Conservation (phyloP, 768 basidiomycete genomes). For the Russula earlei region DNA sequence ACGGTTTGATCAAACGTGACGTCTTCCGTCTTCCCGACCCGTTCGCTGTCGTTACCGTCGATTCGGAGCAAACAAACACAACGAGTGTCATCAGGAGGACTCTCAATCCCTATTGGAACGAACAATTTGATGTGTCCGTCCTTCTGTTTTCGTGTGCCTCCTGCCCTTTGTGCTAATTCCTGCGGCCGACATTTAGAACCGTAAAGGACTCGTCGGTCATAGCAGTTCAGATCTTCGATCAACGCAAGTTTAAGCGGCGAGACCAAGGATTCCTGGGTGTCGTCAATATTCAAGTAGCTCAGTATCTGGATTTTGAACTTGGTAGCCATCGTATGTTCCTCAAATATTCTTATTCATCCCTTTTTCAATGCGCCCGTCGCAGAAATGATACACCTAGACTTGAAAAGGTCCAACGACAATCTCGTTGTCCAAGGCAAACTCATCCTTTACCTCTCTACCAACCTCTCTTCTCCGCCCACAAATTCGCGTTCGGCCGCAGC, state of each 20-base stretch:
- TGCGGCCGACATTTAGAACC: slow-evolving; percentile 40
- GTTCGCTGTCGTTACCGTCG: slow-evolving; percentile 96
- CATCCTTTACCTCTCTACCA: slow-evolving; percentile 92
- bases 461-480: slow-evolving; percentile 72
- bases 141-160: neutral
- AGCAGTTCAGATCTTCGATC: slow-evolving; percentile 97
- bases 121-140: slow-evolving; percentile 92
- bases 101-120: slow-evolving; percentile 93
- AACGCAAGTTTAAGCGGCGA: slow-evolving; percentile 96
- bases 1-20: slow-evolving; percentile 88
- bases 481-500: slow-evolving; percentile 71
- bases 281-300: slow-evolving; percentile 87
- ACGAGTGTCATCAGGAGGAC: slow-evolving; percentile 97
- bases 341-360: neutral
- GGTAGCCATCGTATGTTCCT: slow-evolving; percentile 79
- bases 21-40: slow-evolving; percentile 96
- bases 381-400: slow-evolving; percentile 92
- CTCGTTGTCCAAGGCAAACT: slow-evolving; percentile 96
- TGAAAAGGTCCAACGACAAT: slow-evolving; percentile 99
- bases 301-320: slow-evolving; percentile 83
- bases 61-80: slow-evolving; percentile 94
- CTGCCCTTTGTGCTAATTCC: slow-evolving; percentile 7
- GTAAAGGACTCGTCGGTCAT: slow-evolving; percentile 98
- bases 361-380: neutral
- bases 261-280: slow-evolving; percentile 99